phyloP scores from a whole-genome alignment of 148 eudicot species.

The Fallopia convolvulus region DNA sequence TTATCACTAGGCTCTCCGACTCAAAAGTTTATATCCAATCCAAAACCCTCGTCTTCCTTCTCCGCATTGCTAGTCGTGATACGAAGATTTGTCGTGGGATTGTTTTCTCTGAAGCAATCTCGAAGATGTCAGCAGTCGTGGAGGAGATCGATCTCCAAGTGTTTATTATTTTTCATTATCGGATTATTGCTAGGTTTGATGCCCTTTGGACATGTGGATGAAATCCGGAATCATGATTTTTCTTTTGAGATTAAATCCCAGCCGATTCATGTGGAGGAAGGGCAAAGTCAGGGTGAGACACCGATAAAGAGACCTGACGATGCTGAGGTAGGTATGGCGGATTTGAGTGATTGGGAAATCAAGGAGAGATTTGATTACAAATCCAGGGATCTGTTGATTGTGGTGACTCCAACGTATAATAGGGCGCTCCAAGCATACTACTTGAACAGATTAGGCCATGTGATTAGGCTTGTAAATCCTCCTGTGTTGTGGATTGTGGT shows the following conservation, averaged over 20 bases:
- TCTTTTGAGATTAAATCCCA: constrained; percentile 28
- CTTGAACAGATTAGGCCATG: constrained; percentile 72
- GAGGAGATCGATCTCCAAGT: constrained; percentile 43
- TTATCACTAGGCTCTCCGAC: constrained; percentile 42
- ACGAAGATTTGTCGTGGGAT: constrained; percentile 16
- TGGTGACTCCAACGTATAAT: constrained; percentile 80
- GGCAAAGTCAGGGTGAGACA: constrained; percentile 6
- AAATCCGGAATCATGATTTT: constrained; percentile 35
- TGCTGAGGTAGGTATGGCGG: constrained; percentile 15
- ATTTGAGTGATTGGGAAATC: constrained; percentile 17
- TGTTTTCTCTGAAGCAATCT: constrained; percentile 13
- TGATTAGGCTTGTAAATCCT: constrained; percentile 58
- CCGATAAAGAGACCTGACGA: not conserved
- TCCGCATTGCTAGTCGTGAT: constrained; percentile 17
- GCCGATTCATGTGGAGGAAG: constrained; percentile 7
- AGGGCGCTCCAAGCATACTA: constrained; percentile 62
- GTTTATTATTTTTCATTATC: constrained; percentile 41
- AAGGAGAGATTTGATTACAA: constrained; percentile 34
- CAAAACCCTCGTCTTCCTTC: constrained; percentile 11
- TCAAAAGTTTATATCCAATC: constrained; percentile 30
- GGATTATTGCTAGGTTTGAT: constrained; percentile 67
- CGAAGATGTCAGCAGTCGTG: constrained; percentile 28
- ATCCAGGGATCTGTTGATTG: constrained; percentile 47
- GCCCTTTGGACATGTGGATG: constrained; percentile 44
- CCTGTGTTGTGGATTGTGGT: constrained; percentile 90